Conservation (phyloP, 441 rosid genomes). For the Erysimum cheiri region DNA sequence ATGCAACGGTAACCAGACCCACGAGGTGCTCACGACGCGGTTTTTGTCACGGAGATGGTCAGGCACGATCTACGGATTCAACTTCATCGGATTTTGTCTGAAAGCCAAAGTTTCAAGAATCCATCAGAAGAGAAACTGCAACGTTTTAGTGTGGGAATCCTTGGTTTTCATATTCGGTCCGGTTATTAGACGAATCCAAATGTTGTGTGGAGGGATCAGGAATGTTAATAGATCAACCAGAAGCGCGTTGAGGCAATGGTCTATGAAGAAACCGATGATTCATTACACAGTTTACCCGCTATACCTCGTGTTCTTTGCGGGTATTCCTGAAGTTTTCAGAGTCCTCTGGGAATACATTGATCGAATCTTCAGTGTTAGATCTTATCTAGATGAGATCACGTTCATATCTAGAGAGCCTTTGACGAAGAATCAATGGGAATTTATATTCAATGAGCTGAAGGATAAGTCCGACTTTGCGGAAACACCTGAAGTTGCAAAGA, state of each 20-base stretch:
- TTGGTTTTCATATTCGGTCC: constrained; percentile 23
- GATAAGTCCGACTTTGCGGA: constrained; percentile 46
- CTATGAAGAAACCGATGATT: neutral
- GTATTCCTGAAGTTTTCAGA: neutral
- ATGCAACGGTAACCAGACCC: neutral
- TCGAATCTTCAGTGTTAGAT: constrained; percentile 43
- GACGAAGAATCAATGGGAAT: constrained; percentile 51
- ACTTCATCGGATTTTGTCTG: constrained; percentile 47
- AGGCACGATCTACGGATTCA: constrained; percentile 44
- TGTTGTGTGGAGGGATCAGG: constrained; percentile 7
- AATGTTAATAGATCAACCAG: neutral
- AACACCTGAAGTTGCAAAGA: constrained; percentile 49
- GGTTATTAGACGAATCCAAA: neutral
- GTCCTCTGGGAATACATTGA: neutral
- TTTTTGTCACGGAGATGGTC: constrained; percentile 53
- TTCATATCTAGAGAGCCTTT: constrained; percentile 45
- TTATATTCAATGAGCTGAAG: constrained; percentile 50
- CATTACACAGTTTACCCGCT: constrained; percentile 18
- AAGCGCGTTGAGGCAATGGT: constrained; percentile 6
- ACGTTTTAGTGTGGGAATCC: neutral
- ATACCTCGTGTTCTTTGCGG: neutral
- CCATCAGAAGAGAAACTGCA: constrained; percentile 30
- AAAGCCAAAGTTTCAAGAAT: constrained; percentile 41
- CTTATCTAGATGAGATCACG: constrained; percentile 42
- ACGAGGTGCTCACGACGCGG: constrained; percentile 30